phyloP scores from a whole-genome alignment of 2,329 filamentous ascomycete genomes.

The Calonectria fujianensis region DNA sequence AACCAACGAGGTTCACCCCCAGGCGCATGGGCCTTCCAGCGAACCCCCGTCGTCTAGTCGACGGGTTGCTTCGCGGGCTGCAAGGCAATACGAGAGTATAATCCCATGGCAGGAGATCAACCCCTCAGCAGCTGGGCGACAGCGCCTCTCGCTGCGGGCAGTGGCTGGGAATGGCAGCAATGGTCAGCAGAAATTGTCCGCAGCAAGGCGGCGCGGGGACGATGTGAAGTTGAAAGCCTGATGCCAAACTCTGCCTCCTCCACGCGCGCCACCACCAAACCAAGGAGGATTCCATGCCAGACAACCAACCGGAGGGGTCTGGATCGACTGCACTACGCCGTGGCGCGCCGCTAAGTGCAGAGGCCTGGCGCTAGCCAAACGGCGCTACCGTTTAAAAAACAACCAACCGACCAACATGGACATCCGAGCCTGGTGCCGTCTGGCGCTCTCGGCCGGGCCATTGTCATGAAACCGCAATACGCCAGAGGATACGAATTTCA shows the following conservation, averaged over 20 bases:
- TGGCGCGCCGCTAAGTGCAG: slow-evolving; percentile 21
- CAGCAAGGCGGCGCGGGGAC: neutral
- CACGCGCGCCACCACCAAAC: slow-evolving; percentile 15
- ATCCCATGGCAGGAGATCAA: slow-evolving; percentile 12
- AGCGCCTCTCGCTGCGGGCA: neutral
- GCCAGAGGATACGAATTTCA: slow-evolving; percentile 14
- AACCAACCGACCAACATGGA: slow-evolving; percentile 10
- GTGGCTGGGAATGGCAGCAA: neutral
- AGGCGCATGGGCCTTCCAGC: slow-evolving; percentile 20
- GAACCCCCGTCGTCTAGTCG: slow-evolving; percentile 32
- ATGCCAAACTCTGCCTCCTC: slow-evolving; percentile 23
- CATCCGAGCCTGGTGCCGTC: slow-evolving; percentile 18
- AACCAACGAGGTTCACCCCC: neutral
- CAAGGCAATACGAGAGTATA: slow-evolving; percentile 37
- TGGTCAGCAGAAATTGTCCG: neutral
- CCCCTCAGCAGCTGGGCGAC: neutral
- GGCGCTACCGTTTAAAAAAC: slow-evolving; percentile 25
- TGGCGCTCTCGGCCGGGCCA: slow-evolving; percentile 10
- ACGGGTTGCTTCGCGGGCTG: neutral
- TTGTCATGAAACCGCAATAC: neutral
- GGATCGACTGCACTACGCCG: slow-evolving; percentile 14
- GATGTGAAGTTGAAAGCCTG: slow-evolving; percentile 8
- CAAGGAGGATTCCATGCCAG: slow-evolving; percentile 15
- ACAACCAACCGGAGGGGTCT: slow-evolving; percentile 24
- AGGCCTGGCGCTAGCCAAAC: slow-evolving; percentile 19